phyloP scores from a whole-genome alignment of 2,329 filamentous ascomycete species.

The Fusarium coicis region DNA sequence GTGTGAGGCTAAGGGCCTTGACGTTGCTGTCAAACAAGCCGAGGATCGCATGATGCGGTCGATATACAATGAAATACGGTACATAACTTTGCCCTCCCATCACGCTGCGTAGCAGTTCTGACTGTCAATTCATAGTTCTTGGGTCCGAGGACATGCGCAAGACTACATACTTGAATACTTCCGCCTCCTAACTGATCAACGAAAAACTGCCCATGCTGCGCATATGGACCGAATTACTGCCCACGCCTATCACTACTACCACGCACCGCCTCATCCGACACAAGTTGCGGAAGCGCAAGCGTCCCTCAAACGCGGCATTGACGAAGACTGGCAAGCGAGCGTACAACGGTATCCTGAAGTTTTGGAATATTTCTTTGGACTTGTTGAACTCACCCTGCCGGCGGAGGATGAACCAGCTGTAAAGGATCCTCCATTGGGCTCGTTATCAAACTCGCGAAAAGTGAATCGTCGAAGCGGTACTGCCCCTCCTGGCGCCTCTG shows the following conservation, averaged over 20 bases:
- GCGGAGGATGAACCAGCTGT: conserved; percentile 69
- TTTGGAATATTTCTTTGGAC: conserved; percentile 81
- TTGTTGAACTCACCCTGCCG: conserved; percentile 75
- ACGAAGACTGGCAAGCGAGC: conserved; percentile 81
- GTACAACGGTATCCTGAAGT: conserved; percentile 83
- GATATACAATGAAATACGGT: conserved; percentile 73
- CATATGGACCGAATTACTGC: conserved; percentile 67
- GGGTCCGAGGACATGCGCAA: conserved; percentile 73
- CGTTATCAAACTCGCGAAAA: conserved; percentile 61
- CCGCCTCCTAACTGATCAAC: conserved; percentile 67
- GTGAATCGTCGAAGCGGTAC: conserved; percentile 54
- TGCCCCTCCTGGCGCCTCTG: conserved; percentile 45
- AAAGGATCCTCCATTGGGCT: conserved; percentile 69
- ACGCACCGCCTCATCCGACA: conserved; percentile 66
- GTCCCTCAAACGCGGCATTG: conserved; percentile 76
- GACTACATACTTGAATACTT: conserved; percentile 77
- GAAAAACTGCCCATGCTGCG: conserved; percentile 65
- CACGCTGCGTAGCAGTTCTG: not conserved
- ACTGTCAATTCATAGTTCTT: conserved; percentile 56
- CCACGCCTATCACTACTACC: conserved; percentile 68
- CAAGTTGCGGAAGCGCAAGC: conserved; percentile 73
- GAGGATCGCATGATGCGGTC: conserved; percentile 72
- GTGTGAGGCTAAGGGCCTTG: conserved; percentile 73
- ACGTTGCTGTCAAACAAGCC: conserved; percentile 70
- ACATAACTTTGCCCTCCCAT: conserved; percentile 38